These are phyloP conservation scores for Alternaria sp. DNA, from an alignment of 2,329 filamentous ascomycete species.

Conservation along the genomic window DNA sequence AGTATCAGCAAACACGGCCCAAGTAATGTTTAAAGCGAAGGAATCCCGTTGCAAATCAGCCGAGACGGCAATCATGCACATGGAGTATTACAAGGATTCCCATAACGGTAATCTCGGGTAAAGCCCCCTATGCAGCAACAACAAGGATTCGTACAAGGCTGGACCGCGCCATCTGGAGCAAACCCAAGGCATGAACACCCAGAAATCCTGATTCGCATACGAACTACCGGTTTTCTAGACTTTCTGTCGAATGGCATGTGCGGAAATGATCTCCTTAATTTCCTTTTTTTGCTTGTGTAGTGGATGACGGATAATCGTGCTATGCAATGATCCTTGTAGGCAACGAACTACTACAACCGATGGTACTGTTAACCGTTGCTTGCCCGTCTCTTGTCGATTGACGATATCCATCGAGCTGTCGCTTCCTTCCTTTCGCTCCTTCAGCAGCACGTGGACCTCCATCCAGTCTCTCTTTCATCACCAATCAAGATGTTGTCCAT, in stretches of 20 bases:
- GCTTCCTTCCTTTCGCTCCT: conserved; percentile 19
- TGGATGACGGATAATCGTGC: conserved; percentile 23
- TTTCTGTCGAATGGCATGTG: conserved; percentile 22
- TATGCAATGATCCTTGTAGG: conserved; percentile 34
- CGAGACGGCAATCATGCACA: conserved; percentile 27
- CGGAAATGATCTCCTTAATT: conserved; percentile 40
- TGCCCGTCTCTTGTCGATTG: conserved; percentile 12
- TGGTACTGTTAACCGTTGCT: conserved; percentile 31
- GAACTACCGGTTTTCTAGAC: conserved; percentile 16
- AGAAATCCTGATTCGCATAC: conserved; percentile 31
- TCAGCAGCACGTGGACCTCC: conserved; percentile 33
- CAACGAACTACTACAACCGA: conserved; percentile 29
- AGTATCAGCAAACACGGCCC: conserved; percentile 23
- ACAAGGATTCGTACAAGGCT: conserved; percentile 35
- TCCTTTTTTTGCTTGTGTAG: conserved; percentile 26
- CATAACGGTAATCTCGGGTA: conserved; percentile 47
- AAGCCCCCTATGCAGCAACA: conserved; percentile 36
- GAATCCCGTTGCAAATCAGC: conserved; percentile 25
- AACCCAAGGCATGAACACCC: conserved; percentile 27
- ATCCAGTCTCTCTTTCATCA: conserved; percentile 31
- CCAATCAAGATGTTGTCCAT: conserved; percentile 35
- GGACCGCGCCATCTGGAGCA: conserved; percentile 20
- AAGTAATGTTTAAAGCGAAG: conserved; percentile 27
- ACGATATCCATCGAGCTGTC: conserved; percentile 27
- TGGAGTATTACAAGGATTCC: conserved; percentile 27